These are phyloP conservation scores for Fusarium bulbicola DNA, from an alignment of 2,329 filamentous ascomycete genomes.

Conservation along the genomic window DNA sequence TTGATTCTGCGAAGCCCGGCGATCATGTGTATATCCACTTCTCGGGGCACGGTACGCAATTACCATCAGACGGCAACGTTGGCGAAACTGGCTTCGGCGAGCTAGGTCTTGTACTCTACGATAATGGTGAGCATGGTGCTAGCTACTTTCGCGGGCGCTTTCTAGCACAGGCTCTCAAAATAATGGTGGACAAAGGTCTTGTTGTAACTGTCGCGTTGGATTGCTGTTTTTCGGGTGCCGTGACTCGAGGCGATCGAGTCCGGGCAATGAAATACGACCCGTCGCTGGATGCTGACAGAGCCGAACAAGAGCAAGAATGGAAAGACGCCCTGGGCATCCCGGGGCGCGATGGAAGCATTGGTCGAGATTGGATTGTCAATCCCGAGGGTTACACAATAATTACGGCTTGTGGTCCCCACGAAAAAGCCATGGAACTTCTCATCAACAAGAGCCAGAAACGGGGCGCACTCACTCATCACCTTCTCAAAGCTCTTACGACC, in stretches of 20 bases:
- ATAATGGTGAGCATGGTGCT: background rate
- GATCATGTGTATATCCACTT: background rate
- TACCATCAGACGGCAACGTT: fast-evolving
- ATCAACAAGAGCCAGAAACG: background rate
- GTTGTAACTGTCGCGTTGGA: background rate
- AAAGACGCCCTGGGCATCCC: fast-evolving
- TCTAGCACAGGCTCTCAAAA: background rate
- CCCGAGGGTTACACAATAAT: fast-evolving
- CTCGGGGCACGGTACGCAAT: background rate
- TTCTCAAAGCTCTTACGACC: background rate
- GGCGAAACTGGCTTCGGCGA: background rate
- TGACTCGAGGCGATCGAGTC: background rate
- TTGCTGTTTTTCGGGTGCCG: background rate
- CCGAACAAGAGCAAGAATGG: background rate
- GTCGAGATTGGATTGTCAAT: background rate
- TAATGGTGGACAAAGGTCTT: background rate
- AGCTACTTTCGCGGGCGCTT: background rate
- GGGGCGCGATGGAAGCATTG: fast-evolving
- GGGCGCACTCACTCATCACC: background rate
- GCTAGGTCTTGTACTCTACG: fast-evolving
- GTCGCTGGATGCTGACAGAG: fast-evolving
- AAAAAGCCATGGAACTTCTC: background rate
- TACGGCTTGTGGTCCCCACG: fast-evolving
- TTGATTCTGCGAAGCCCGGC: background rate
- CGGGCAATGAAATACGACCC: background rate